These are phyloP conservation scores for Anthostomella pinea DNA, from an alignment of 2,329 filamentous ascomycete species.

Conservation along the genomic window DNA sequence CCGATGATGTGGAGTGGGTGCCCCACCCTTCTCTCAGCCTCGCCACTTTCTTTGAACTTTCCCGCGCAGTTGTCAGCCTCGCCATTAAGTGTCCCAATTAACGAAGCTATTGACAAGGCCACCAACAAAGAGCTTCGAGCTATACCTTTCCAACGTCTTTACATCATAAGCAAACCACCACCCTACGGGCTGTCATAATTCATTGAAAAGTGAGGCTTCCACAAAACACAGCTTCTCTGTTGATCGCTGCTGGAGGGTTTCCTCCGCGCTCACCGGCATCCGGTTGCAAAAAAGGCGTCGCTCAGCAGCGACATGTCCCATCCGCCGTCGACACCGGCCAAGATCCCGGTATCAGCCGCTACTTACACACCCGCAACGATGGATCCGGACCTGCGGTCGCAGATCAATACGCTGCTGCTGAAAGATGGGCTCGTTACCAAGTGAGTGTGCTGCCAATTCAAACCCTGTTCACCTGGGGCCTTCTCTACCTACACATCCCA, in stretches of 20 bases:
- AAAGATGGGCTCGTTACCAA: slow-evolving; percentile 58
- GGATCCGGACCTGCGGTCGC: slow-evolving; percentile 59
- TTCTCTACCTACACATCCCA: background rate
- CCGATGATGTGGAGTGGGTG: too few relatives aligned
- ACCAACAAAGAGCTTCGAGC: too few relatives aligned
- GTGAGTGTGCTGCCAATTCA: slow-evolving; percentile 36
- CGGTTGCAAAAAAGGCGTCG: too few relatives aligned
- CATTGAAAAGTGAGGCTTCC: too few relatives aligned
- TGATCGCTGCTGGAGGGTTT: too few relatives aligned
- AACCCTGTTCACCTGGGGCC: background rate
- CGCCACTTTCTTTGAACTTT: slow-evolving; percentile 13
- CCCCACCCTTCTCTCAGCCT: slow-evolving; percentile 17
- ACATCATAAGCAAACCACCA: too few relatives aligned
- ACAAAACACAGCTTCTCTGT: too few relatives aligned
- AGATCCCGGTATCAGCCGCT: slow-evolving; percentile 57
- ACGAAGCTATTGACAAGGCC: too few relatives aligned
- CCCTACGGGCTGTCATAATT: too few relatives aligned
- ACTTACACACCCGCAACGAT: slow-evolving; percentile 59
- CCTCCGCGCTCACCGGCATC: too few relatives aligned
- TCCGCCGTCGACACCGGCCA: slow-evolving; percentile 55
- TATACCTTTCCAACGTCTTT: too few relatives aligned
- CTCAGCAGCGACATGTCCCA: slow-evolving; percentile 46
- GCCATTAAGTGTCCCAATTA: slow-evolving; percentile 5
- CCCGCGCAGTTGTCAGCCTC: slow-evolving; percentile 17
- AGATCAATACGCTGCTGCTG: slow-evolving; percentile 59